These are phyloP conservation scores for Monocercomonoides exilis DNA, from an alignment of 78 protist species.

Conservation along the genomic window DNA sequence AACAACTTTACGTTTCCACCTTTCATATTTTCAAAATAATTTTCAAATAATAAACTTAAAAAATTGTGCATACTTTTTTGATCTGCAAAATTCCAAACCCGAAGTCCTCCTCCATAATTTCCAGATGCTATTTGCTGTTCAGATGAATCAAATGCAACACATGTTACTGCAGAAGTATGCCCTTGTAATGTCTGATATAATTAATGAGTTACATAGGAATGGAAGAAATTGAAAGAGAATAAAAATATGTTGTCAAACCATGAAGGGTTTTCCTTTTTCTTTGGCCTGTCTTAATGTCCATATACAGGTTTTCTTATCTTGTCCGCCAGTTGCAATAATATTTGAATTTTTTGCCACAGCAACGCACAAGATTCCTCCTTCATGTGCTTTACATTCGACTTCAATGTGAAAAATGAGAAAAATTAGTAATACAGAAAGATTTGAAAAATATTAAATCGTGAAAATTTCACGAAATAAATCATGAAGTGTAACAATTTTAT, in stretches of 20 bases:
- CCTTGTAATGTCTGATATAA: neutral
- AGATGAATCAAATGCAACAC: neutral
- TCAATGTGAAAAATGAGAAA: no score
- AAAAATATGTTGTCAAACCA: no score
- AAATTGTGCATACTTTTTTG: neutral
- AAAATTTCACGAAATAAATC: no score
- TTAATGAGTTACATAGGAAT: neutral
- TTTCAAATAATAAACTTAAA: neutral
- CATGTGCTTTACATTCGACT: no score
- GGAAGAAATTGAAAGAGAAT: neutral
- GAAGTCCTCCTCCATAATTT: neutral
- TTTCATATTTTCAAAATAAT: no score
- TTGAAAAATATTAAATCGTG: no score
- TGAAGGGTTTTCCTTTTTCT: neutral
- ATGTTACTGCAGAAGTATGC: neutral
- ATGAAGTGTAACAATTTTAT: no score
- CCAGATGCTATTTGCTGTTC: neutral
- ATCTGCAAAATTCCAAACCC: neutral
- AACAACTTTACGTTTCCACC: neutral
- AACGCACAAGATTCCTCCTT: neutral
- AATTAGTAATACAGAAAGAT: no score
- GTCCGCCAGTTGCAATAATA: neutral
- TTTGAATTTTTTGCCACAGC: neutral
- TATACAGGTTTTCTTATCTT: neutral
- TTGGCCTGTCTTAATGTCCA: neutral